Evolutionary conservation across 306 rosid species (phyloP), one percentile per base, ranked within the genome.

Genomic region (Quercus variabilis): DNA sequence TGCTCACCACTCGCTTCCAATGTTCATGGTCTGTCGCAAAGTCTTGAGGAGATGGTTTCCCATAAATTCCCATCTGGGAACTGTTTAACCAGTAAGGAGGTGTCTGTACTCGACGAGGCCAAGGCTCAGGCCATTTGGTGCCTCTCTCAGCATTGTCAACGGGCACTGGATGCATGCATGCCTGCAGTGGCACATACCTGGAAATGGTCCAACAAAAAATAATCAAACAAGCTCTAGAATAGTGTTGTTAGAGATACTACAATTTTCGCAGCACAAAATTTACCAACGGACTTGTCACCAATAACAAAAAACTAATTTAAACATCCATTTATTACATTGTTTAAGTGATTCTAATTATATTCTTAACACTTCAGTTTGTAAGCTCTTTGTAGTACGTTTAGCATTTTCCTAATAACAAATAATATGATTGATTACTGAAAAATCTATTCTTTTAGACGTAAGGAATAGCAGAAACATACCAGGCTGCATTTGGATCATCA

Each of bases 401-500:
- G 46, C 3, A 41, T 41, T 41, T 41, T 41, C 0, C 46, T 41
- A 41, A 0, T 8, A 41, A 41, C 46, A 8, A 41, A 41, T 8
- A 41, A 7, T 41, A 41, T 41, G 12, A 8, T 8, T 8, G 11
- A 41, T 41, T 8, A 41, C 46, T 8, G 11, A 0, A 41, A 41
- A 1, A 8, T 41, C 46, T 41, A 8, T 41, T 41, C 46, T 2
- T 41, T 41, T 41, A 8, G 46, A 41, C 12, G 3, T 41, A 8
- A 41, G 46, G 11, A 8, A 41, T 41, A 41, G 46, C 46, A 41
- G 49, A 64, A 67, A 69, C 63, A 62, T 86, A 96, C 99, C 99
- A 93, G 35, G 98, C 98, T 25, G 97, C 98, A 69, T 92, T 94
- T 1, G 98, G 91, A 76, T 92, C 98, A 41, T 94, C 94, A 1